Evolutionary conservation across 1,284 basidiomycete species (phyloP).

Genomic region (Singerocomus inundabilis): DNA sequence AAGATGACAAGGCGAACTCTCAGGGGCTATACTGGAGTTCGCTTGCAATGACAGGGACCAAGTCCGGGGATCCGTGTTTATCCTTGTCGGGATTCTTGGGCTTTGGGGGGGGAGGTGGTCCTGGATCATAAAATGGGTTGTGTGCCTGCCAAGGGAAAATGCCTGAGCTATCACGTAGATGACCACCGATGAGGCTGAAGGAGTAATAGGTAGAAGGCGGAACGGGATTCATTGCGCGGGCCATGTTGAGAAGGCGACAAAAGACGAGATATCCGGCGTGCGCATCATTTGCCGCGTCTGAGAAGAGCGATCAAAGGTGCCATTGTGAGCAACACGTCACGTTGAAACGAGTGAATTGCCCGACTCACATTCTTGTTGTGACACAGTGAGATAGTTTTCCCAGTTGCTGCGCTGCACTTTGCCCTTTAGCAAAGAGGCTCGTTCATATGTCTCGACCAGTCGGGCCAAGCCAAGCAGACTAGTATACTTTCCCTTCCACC

Average conservation of each 20-base stretch:
- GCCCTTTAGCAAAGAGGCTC: conserved; percentile 52
- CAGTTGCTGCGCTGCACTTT: conserved; percentile 64
- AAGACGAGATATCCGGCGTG: conserved; percentile 57
- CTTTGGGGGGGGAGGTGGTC: conserved; percentile 52
- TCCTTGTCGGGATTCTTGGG: conserved; percentile 26
- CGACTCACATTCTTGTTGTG: conserved; percentile 59
- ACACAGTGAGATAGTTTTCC: conserved; percentile 46
- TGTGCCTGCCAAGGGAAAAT: conserved; percentile 46
- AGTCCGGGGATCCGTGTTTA: neutral
- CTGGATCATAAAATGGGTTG: conserved; percentile 70
- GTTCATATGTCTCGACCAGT: conserved; percentile 57
- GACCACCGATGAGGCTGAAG: conserved; percentile 52
- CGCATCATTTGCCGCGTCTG: conserved; percentile 74
- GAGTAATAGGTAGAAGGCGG: conserved; percentile 51
- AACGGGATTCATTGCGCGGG: conserved; percentile 36
- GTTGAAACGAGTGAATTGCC: neutral
- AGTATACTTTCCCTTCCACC: conserved; percentile 66
- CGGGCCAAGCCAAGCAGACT: conserved; percentile 57
- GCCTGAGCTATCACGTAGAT: conserved; percentile 39
- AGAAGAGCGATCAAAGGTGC: conserved; percentile 2
- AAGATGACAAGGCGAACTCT: neutral
- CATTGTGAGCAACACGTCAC: neutral
- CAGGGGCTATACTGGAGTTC: neutral
- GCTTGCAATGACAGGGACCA: neutral
- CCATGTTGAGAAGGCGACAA: conserved; percentile 42